Evolutionary conservation across 2,329 filamentous ascomycete species (phyloP).

Genomic region (Aspergillus vadensis): DNA sequence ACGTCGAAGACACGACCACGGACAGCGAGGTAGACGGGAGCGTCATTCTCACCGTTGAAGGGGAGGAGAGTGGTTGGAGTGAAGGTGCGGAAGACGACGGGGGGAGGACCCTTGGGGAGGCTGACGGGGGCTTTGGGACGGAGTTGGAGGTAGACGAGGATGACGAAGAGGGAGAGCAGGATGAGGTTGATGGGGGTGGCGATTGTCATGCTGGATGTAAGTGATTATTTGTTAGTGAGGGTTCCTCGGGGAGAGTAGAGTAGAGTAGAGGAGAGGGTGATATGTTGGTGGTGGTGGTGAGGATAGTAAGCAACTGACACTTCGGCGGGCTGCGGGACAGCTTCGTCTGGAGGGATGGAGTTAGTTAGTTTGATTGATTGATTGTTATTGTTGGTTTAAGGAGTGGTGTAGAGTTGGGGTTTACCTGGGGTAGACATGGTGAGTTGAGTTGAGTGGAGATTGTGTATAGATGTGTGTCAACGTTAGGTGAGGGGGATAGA

Average conservation of each 20-base stretch:
- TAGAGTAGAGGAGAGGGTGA: too few species aligned
- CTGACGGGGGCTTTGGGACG: constrained; percentile 54
- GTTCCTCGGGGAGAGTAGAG: too few species aligned
- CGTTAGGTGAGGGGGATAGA: neutral
- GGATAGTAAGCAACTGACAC: constrained; percentile 34
- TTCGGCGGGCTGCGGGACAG: constrained; percentile 36
- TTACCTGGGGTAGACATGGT: constrained; percentile 25
- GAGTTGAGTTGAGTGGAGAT: neutral
- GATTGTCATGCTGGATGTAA: constrained; percentile 51
- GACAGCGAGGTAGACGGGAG: constrained; percentile 86
- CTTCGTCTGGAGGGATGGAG: constrained; percentile 21
- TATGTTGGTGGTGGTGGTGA: too few species aligned
- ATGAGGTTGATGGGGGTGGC: constrained; percentile 64
- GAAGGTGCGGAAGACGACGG: constrained; percentile 84
- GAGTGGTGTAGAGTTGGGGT: neutral
- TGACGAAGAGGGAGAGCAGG: constrained; percentile 59
- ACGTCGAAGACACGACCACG: constrained; percentile 92
- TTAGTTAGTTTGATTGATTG: constrained; percentile 14
- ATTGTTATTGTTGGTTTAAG: neutral
- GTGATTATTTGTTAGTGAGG: neutral
- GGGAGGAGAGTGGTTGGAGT: constrained; percentile 81
- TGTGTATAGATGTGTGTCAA: neutral
- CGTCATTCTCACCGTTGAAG: constrained; percentile 73
- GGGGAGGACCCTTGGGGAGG: constrained; percentile 58
- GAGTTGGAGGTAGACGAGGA: constrained; percentile 61